These are phyloP conservation scores for Albugo candida DNA, from an alignment of 352 stramenopile species.

Conservation along the genomic window DNA sequence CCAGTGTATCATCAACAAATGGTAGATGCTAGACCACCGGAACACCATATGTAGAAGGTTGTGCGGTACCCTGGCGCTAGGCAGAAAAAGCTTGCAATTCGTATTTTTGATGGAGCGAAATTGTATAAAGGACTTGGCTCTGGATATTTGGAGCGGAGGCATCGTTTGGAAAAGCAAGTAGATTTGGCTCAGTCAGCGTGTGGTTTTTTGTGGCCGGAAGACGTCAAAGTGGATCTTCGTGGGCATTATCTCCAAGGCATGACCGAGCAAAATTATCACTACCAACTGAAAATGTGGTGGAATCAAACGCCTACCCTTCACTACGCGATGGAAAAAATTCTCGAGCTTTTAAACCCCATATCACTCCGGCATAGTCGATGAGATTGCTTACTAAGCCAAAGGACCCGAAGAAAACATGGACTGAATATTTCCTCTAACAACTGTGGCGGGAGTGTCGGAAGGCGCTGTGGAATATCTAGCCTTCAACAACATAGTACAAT, in stretches of 20 bases:
- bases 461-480: conserved; percentile 1
- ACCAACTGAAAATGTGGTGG: not conserved
- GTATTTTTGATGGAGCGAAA: conserved; percentile 1
- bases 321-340: not conserved
- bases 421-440: not conserved
- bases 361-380: not conserved
- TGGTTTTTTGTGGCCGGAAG: not conserved
- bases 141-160: not conserved
- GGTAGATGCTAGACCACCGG: too few relatives aligned
- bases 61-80: not conserved
- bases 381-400: not conserved
- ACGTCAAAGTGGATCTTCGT: not conserved
- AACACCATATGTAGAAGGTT: too few relatives aligned
- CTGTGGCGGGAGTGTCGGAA: not conserved
- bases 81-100: not conserved
- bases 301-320: too few relatives aligned
- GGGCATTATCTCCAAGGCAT: not conserved
- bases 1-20: too few relatives aligned
- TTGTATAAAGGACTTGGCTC: conserved; percentile 1
- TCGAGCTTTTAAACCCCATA: not conserved
- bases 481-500: conserved; percentile 9
- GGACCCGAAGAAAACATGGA: not conserved
- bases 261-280: not conserved
- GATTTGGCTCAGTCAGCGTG: not conserved
- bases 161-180: not conserved